Base-by-base conservation (phyloP, 2,329 filamentous ascomycete genomes). In the Blastomyces silverae region DNA sequence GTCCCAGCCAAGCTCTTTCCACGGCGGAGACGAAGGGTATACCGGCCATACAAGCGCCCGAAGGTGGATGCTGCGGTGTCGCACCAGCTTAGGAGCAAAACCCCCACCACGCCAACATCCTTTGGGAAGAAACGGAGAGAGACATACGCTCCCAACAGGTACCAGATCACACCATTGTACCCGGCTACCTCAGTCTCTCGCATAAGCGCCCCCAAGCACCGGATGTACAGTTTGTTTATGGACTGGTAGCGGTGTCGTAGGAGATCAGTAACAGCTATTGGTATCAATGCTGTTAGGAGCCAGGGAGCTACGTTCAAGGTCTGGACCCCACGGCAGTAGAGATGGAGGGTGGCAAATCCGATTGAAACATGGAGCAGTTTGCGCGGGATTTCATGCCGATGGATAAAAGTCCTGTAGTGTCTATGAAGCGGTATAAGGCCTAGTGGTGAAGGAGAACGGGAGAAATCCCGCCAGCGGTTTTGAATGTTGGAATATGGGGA, bases 151-250 rank as follows among this genome's bases (percentile, higher is more conserved):
- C 94, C 94, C 8, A 97, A 84, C 11, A 99, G 85, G 78, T 97
- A 99, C 82, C 90, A 97, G 69, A 99, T 95, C 70, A 97, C 93
- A 62, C 94, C 94, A 75, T 99, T 99, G 83, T 91, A 99, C 62
- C 92, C 91, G 59, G 88, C 84, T 70, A 93, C 96, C 79, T 99
- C 94, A 69, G 89, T 94, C 80, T 99, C 94, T 64, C 94, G 90
- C 94, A 99, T 99, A 70, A 99, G 82, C 0, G 92, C 91, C 58
- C 94, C 94, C 17, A 97, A 79, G 48, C 85, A 83, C 64, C 84
- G 86, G 71, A 97, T 93, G 77, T 97, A 99, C 64, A 96, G 75
- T 48, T 88, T 84, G 76, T 99, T 99, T 73, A 99, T 84, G 0
- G 87, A 83, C 66, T 89, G 85, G 71, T 87, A 94, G 70, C 87